Conservation (phyloP, 352 stramenopile genomes). For the Phytophthora crassamura region DNA sequence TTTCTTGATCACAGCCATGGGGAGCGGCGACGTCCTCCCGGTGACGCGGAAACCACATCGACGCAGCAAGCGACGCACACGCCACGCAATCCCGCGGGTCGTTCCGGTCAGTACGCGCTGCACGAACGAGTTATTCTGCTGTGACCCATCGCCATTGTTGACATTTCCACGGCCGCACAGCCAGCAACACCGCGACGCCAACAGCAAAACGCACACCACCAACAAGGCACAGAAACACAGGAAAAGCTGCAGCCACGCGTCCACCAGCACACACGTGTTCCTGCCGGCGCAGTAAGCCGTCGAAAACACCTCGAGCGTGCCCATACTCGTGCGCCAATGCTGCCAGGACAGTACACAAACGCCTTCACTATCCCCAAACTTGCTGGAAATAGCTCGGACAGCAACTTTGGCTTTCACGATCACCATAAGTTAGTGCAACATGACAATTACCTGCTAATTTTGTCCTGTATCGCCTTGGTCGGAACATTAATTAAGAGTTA, state of each 20-base stretch:
- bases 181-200: constrained; percentile 36
- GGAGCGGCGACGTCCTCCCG: constrained; percentile 50
- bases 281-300: constrained; percentile 47
- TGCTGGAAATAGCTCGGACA: too few species aligned
- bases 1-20: constrained; percentile 71
- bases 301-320: constrained; percentile 66
- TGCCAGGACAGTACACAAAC: background rate
- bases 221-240: constrained; percentile 41
- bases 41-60: constrained; percentile 15
- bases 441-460: too few species aligned
- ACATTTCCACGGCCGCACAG: constrained; percentile 13
- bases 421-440: too few species aligned
- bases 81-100: constrained; percentile 5
- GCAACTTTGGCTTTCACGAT: too few species aligned
- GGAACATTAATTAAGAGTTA: too few species aligned
- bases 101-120: constrained; percentile 17
- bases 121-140: constrained; percentile 23
- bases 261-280: constrained; percentile 69
- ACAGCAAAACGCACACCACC: constrained; percentile 34
- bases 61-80: constrained; percentile 18
- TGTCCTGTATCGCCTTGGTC: too few species aligned
- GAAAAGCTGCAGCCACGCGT: constrained; percentile 65
- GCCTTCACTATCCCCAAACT: too few species aligned
- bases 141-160: background rate
- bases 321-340: constrained; percentile 42